Percentiles rank a stretch among this genome's conserved stretches.
phyloP scores from a whole-genome alignment of 441 rosid genomes.

The Macaranga tanarius region DNA sequence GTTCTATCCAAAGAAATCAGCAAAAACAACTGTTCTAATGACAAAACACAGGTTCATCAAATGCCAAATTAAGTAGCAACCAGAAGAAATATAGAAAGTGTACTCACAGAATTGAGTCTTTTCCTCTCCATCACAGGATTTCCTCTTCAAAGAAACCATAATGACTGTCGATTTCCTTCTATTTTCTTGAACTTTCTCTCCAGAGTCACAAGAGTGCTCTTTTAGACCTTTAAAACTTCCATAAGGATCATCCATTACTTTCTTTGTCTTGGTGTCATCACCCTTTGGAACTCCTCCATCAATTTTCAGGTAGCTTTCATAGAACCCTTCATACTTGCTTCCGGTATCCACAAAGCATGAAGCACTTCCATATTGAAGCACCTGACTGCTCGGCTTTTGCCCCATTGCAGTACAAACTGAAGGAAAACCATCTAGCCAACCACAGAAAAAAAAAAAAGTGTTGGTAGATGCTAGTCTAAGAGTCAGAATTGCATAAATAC shows the following conservation, averaged over 20 bases:
- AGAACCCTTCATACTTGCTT: conserved; percentile 47
- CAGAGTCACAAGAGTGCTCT: conserved; percentile 37
- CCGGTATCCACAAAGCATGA: conserved; percentile 36
- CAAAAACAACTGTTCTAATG: neutral
- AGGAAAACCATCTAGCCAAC: conserved; percentile 51
- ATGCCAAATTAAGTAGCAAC: neutral
- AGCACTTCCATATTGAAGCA: conserved; percentile 50
- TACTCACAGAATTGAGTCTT: conserved; percentile 48
- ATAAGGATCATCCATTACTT: conserved; percentile 44
- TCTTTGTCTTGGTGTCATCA: conserved; percentile 33
- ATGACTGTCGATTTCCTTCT: conserved; percentile 59
- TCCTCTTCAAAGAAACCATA: conserved; percentile 60
- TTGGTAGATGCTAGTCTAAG: neutral
- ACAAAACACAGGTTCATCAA: neutral
- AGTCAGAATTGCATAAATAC: neutral
- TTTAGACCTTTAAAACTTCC: conserved; percentile 36
- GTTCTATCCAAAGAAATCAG: neutral
- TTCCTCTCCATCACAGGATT: conserved; percentile 54
- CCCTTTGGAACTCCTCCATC: conserved; percentile 41
- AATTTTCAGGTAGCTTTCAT: conserved; percentile 54
- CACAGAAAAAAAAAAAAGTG: neutral
- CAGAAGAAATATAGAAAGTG: neutral
- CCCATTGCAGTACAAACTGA: conserved; percentile 35
- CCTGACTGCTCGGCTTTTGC: conserved; percentile 38
- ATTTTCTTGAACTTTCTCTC: conserved; percentile 46